A percentile compares a stretch with the other conserved stretches of the same genome.
Evolutionary conservation across 805 yeast species (phyloP).

Genomic region (Kodamaea laetipori): DNA sequence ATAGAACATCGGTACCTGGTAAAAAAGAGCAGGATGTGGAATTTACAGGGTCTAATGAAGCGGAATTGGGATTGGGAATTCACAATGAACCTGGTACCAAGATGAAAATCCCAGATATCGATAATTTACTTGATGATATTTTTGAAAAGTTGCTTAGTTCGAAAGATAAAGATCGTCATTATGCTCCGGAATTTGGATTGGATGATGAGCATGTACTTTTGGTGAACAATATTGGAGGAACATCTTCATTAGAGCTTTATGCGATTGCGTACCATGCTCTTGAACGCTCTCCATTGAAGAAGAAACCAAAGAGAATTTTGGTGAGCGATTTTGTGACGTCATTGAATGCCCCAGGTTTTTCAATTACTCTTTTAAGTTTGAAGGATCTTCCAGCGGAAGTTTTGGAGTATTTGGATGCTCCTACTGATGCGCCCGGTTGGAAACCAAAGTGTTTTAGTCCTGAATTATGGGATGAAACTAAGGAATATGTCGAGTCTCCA

Average conservation of each 20-base stretch:
- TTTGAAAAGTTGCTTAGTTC: conserved; percentile 61
- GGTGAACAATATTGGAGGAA: conserved; percentile 88
- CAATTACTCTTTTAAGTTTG: conserved; percentile 76
- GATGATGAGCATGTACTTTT: conserved; percentile 68
- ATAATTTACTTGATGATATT: conserved; percentile 56
- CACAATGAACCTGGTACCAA: conserved; percentile 92
- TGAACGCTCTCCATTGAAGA: conserved; percentile 51
- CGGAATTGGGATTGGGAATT: conserved; percentile 93
- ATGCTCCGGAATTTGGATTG: conserved; percentile 60
- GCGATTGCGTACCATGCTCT: conserved; percentile 67
- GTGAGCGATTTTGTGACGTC: conserved; percentile 87
- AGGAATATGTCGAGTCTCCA: conserved; percentile 31
- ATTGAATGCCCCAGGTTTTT: conserved; percentile 88
- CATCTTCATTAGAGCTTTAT: conserved; percentile 75
- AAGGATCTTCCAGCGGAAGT: conserved; percentile 47
- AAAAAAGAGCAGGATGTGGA: conserved; percentile 46
- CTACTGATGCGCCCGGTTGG: conserved; percentile 87
- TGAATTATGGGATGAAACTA: conserved; percentile 29
- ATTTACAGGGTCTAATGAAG: conserved; percentile 58
- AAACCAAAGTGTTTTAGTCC: conserved; percentile 42
- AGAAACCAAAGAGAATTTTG: conserved; percentile 67
- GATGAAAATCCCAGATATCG: conserved; percentile 66
- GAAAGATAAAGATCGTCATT: conserved; percentile 75
- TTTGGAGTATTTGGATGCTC: conserved; percentile 63
- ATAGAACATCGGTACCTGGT: conserved; percentile 89